These are phyloP conservation scores for Centrapalus pauciflorus DNA, from an alignment of 129 eudicot species.

Conservation along the genomic window DNA sequence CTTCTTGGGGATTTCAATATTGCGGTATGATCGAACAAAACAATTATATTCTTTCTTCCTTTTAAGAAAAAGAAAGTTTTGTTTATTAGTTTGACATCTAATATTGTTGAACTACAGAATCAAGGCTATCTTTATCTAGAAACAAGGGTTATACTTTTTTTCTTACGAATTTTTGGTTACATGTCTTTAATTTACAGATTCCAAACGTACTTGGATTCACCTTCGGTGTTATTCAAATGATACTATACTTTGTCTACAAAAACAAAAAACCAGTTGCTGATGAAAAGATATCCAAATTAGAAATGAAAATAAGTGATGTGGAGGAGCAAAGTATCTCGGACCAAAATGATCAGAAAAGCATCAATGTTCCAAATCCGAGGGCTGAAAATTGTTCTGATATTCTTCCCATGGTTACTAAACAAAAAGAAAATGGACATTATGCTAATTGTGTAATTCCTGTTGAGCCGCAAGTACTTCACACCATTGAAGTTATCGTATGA, in stretches of 20 bases:
- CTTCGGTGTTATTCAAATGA: slow-evolving; percentile 51
- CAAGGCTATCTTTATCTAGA: no score
- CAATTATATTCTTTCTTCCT: background rate
- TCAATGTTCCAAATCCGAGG: slow-evolving; percentile 32
- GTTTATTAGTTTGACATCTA: no score
- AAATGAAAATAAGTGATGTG: slow-evolving; percentile 1
- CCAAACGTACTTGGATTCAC: slow-evolving; percentile 55
- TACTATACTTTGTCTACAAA: slow-evolving; percentile 41
- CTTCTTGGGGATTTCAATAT: slow-evolving; percentile 50
- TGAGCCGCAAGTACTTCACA: slow-evolving; percentile 1
- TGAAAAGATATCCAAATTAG: slow-evolving; percentile 16
- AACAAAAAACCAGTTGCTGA: slow-evolving; percentile 18
- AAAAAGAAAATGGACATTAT: background rate
- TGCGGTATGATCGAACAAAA: slow-evolving; percentile 45
- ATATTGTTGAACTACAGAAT: no score
- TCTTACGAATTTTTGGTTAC: background rate
- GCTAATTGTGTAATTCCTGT: background rate
- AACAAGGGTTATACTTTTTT: background rate
- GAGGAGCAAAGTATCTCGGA: slow-evolving; percentile 17
- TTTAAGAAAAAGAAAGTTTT: no score
- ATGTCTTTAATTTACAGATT: slow-evolving; percentile 21
- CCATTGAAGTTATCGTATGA: slow-evolving; percentile 10
- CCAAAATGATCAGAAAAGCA: slow-evolving; percentile 13
- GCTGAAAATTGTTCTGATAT: slow-evolving; percentile 24
- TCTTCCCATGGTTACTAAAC: slow-evolving; percentile 19